Evolutionary conservation across 768 basidiomycete species (phyloP).

Genomic region (Lactifluus subvellereus): DNA sequence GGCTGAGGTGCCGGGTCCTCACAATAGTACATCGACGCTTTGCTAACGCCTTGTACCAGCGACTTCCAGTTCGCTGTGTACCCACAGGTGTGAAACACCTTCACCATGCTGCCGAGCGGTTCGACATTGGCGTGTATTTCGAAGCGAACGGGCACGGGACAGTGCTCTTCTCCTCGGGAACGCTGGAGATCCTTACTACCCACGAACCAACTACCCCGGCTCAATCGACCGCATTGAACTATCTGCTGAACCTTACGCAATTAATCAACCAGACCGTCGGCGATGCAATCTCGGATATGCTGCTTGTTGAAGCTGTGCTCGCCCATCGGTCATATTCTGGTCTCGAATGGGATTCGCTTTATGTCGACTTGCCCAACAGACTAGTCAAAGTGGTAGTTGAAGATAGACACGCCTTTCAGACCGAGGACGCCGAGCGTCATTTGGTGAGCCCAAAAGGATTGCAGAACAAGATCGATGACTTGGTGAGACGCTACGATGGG

Average conservation of each 20-base stretch:
- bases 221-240: conserved; percentile 71
- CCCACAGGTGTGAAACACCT: conserved; percentile 97
- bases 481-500: conserved; percentile 68
- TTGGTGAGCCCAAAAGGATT: conserved; percentile 74
- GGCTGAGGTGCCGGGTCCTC: conserved; percentile 48
- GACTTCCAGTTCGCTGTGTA: conserved; percentile 91
- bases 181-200: conserved; percentile 52
- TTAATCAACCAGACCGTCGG: conserved; percentile 98
- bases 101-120: conserved; percentile 94
- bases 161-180: conserved; percentile 81
- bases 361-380: conserved; percentile 90
- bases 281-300: conserved; percentile 92
- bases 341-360: conserved; percentile 87
- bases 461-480: conserved; percentile 76
- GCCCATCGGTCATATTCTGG: conserved; percentile 82
- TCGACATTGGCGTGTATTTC: conserved; percentile 96
- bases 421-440: conserved; percentile 89
- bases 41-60: conserved; percentile 39
- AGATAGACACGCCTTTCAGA: conserved; percentile 79
- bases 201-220: conserved; percentile 76
- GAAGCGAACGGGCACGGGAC: conserved; percentile 99
- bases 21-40: background rate
- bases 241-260: conserved; percentile 70
- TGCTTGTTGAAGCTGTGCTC: conserved; percentile 90
- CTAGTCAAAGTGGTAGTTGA: conserved; percentile 88